Evolutionary conservation across 2,329 filamentous ascomycete genomes (phyloP), one percentile per base, ranked within the genome.

Genomic region (Aspergillus bombycis): DNA sequence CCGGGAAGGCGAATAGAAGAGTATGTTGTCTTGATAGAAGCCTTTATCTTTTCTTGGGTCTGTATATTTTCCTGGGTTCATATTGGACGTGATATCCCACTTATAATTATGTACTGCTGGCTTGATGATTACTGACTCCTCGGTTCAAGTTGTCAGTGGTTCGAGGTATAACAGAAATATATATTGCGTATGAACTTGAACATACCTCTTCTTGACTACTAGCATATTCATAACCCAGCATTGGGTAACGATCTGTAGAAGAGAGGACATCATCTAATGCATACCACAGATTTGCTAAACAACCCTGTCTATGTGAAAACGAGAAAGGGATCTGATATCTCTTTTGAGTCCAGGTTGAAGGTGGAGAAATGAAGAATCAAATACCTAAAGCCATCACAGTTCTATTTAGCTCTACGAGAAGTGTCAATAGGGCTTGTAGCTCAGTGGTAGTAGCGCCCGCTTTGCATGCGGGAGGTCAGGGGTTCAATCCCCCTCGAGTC

Each of bases 401-500:
- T n/a, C 5, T 16, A 9, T 2, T 19, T 52, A 4, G 2, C 3
- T 4, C 10, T 32, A 53, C 0, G 5, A 53, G 26, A 54, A 54
- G 16, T 4, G 32, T n/a, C 19, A 36, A 55, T 2, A 26, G 52
- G 52, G 52, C 52, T 55, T 38, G 52, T 55, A 55, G 52, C 52
- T 55, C 52, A 55, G 52, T 55, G 52, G 52, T 55, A 55, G 52
- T 55, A 55, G 52, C 52, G 52, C 52, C 38, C 52, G 52, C 52
- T 55, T 55, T 55, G 52, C 52, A 55, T 52, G 52, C 52, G 52
- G 38, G 52, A 55, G 52, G 52, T 55, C 52, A 55, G 52, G 52
- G 52, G 52, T 55, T 55, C 52, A 55, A 55, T 55, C 52, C 52
- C 52, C 52, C 52, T 55, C 52, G n/a, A 55, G 52, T 55, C 52